Percentiles rank a stretch among this genome's conserved stretches.
phyloP scores from a whole-genome alignment of 345 rosid species.

The Eucalyptus pauciflora region DNA sequence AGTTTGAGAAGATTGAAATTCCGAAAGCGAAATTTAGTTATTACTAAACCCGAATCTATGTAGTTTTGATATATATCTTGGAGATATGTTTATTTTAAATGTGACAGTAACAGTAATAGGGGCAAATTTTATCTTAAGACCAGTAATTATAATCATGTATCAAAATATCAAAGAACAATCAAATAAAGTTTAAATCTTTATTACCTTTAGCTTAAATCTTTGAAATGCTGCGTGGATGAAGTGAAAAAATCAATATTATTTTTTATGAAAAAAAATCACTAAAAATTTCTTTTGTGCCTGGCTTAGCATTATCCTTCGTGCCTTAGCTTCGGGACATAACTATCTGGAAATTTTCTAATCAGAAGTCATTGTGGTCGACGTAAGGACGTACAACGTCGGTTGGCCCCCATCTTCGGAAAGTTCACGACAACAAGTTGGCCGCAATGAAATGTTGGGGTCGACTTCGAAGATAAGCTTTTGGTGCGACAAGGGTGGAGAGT shows the following conservation, averaged over 20 bases:
- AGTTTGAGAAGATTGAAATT: no score
- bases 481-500: not conserved
- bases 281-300: not conserved
- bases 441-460: not conserved
- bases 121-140: no score
- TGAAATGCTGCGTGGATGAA: not conserved
- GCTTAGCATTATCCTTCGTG: not conserved
- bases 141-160: no score
- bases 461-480: not conserved
- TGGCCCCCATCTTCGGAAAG: not conserved
- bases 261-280: not conserved
- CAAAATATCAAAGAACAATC: no score
- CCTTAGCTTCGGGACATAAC: not conserved
- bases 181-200: no score
- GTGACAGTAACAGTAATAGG: no score
- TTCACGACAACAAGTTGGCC: not conserved
- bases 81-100: no score
- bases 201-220: no score
- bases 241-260: not conserved
- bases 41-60: no score
- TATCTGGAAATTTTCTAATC: not conserved
- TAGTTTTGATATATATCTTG: no score
- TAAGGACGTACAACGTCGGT: not conserved
- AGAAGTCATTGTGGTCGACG: not conserved
- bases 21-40: no score